These are phyloP conservation scores for Byssochlamys sp. DNA, from an alignment of 2,329 filamentous ascomycete genomes.

Conservation along the genomic window DNA sequence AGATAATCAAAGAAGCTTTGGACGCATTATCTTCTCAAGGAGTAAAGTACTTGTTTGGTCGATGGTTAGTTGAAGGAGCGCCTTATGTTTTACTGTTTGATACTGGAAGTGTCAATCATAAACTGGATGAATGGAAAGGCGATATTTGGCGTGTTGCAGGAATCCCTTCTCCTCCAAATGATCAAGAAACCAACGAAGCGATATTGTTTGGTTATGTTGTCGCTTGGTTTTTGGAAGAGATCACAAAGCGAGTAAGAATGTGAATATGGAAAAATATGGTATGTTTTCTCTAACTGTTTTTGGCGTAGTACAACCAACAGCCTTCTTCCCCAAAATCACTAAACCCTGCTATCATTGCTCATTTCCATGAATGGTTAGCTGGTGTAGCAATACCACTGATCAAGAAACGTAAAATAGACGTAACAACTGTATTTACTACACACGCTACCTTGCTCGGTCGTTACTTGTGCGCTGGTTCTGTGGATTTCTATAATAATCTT, in stretches of 20 bases:
- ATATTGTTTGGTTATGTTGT: slow-evolving; percentile 96
- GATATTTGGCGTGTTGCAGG: slow-evolving; percentile 88
- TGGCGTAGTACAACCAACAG: no score
- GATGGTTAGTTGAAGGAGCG: slow-evolving; percentile 95
- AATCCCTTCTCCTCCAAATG: slow-evolving; percentile 83
- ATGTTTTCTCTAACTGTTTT: no score
- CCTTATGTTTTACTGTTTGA: slow-evolving; percentile 89
- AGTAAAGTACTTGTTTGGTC: no score
- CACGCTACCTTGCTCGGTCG: slow-evolving; percentile 90
- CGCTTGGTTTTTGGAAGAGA: slow-evolving; percentile 96
- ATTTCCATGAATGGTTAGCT: slow-evolving; percentile 97
- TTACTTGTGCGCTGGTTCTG: slow-evolving; percentile 91
- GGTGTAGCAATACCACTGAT: slow-evolving; percentile 84
- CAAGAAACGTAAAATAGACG: slow-evolving; percentile 88
- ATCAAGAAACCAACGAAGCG: slow-evolving; percentile 93
- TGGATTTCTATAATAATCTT: slow-evolving; percentile 98
- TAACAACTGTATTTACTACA: slow-evolving; percentile 97
- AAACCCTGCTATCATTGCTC: slow-evolving; percentile 89
- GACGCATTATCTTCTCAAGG: slow-evolving; percentile 81
- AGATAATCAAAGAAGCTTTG: no score
- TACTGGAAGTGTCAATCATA: slow-evolving; percentile 83
- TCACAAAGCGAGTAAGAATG: no score
- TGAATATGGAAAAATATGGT: no score
- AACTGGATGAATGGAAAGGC: slow-evolving; percentile 90
- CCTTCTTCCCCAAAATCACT: no score